phyloP scores from a whole-genome alignment of 1,139 yeast species.

The Pichia sp. region DNA sequence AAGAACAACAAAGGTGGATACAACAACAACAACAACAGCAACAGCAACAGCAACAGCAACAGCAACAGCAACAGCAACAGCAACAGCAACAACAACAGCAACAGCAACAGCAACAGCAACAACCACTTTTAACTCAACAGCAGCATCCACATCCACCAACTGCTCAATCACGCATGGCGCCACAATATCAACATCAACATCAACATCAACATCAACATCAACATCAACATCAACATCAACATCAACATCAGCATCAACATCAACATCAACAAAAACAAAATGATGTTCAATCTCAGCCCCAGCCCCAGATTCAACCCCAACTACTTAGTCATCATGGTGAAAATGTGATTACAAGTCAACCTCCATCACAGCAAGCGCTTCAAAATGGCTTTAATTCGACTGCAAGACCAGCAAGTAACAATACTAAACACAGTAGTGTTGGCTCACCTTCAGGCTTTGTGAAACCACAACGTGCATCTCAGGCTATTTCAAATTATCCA shows the following conservation, averaged over 20 bases:
- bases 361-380: constrained; percentile 1
- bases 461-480: neutral
- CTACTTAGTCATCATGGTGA: too few relatives aligned
- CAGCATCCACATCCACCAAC: too few relatives aligned
- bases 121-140: neutral
- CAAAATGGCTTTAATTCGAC: neutral
- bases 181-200: neutral
- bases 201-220: neutral
- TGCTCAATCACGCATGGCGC: too few relatives aligned
- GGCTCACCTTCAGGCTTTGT: neutral
- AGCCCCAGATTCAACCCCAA: neutral
- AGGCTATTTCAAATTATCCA: neutral
- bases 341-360: neutral
- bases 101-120: constrained; percentile 1
- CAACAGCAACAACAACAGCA: constrained; percentile 4
- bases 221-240: constrained; percentile 7
- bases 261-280: constrained; percentile 3
- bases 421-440: neutral
- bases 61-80: neutral
- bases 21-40: neutral
- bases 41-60: neutral
- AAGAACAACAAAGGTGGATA: neutral
- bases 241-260: constrained; percentile 7
- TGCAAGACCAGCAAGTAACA: neutral
- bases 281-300: neutral